phyloP scores from a whole-genome alignment of 2,329 filamentous ascomycete species.

The Aaosphaeria arxii region DNA sequence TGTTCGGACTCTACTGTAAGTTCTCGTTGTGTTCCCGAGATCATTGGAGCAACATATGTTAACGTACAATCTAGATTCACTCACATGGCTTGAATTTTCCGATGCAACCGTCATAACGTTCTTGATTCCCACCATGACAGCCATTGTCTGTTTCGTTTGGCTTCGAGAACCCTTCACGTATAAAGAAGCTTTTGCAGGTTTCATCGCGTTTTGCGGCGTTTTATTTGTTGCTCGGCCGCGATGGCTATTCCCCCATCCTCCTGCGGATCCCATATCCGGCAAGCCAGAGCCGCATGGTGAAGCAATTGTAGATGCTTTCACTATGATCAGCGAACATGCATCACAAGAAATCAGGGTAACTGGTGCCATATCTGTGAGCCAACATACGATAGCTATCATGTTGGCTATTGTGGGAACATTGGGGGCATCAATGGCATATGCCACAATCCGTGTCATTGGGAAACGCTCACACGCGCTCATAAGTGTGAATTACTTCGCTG shows the following conservation, averaged over 20 bases:
- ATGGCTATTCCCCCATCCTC: conserved; percentile 45
- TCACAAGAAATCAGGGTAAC: neutral
- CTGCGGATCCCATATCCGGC: conserved; percentile 4
- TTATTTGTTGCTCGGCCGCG: conserved; percentile 73
- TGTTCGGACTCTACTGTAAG: conserved; percentile 16
- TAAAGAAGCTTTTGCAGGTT: conserved; percentile 67
- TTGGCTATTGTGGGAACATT: conserved; percentile 71
- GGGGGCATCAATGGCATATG: conserved; percentile 68
- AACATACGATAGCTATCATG: conserved; percentile 67
- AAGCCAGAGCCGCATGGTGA: conserved; percentile 1
- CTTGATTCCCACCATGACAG: conserved; percentile 70
- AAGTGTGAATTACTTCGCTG: conserved; percentile 75
- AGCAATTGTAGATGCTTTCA: conserved; percentile 1
- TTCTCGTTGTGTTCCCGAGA: neutral
- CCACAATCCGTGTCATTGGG: conserved; percentile 72
- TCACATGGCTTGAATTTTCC: conserved; percentile 74
- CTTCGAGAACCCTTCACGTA: conserved; percentile 70
- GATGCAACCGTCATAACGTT: conserved; percentile 86
- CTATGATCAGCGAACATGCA: conserved; percentile 29
- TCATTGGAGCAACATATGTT: conserved; percentile 28
- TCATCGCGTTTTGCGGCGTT: conserved; percentile 72
- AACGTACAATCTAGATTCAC: conserved; percentile 49
- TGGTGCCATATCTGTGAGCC: conserved; percentile 45
- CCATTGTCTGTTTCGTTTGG: conserved; percentile 71
- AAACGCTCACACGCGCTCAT: conserved; percentile 72